Evolutionary conservation across 495 filamentous ascomycete species (phyloP), one percentile per base, ranked within the genome.

Genomic region (Talaromyces proteolyticus): DNA sequence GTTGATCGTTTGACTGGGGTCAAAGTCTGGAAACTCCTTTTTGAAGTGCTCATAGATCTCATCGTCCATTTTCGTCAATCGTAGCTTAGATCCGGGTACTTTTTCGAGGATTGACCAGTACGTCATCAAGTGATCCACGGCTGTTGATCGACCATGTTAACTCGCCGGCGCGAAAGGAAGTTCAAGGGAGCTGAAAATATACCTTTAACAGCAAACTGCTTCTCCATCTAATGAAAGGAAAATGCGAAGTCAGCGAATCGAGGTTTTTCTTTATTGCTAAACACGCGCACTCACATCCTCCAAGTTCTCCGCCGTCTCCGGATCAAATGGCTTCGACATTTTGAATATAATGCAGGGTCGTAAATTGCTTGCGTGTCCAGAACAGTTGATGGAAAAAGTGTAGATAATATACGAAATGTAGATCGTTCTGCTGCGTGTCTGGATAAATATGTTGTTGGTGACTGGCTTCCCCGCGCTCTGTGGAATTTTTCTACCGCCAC

Each of bases 191-290:
- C 6, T 18, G 42, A 40, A 25, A 25, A 61, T 74, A 19, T 60
- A 89, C 88, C 88, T 77, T 97, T 97, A 57, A 99, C 93, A 26
- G 94, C 93, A 59, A 99, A 99, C 69, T 97, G 94, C 77, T 96
- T 96, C 80, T 99, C 93, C 63, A 98, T 96, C 89, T 98, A 52
- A 44, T 42, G 22, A 10, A 47, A 50, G 20, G 17, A 42, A 17
- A 14, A 41, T 38, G 44, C 59, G 46, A 64, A 53, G n/a, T 51
- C 24, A 47, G 45, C 10, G 16, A 38, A 22, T 47, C 22, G 36
- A 49, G 14, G 14, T 16, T 20, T 7, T n/a, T 16, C 2, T 41
- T 3, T 41, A 14, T 41, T 41, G 38, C 7, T 10, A n/a, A 18
- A 7, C 38, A 41, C 14, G 6, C 10, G 12, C n/a, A 22, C 18